Evolutionary conservation across 2,329 filamentous ascomycete genomes (phyloP).

Genomic region (Geosmithia putterillii): DNA sequence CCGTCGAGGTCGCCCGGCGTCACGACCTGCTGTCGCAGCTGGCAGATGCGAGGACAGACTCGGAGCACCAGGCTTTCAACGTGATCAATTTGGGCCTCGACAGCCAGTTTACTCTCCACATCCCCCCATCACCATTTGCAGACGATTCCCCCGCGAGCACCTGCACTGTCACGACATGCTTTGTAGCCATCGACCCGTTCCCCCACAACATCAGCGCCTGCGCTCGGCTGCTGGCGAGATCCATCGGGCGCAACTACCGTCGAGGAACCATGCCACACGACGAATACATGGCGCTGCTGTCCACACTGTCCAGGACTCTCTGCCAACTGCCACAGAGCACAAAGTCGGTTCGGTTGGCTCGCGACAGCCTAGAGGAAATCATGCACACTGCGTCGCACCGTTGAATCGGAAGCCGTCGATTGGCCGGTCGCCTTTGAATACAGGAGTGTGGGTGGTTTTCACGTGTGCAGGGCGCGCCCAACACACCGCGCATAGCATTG

Average conservation of each 20-base stretch:
- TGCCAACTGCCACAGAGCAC: background rate
- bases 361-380: background rate
- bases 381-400: background rate
- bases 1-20: conserved; percentile 1
- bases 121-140: background rate
- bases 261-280: background rate
- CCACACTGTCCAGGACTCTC: background rate
- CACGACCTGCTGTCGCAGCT: background rate
- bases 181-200: conserved; percentile 1
- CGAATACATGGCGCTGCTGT: background rate
- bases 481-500: no score
- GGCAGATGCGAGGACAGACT: conserved; percentile 2
- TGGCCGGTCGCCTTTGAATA: no score
- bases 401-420: no score
- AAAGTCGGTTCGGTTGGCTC: background rate
- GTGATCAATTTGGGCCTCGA: conserved; percentile 6
- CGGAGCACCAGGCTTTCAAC: conserved; percentile 5
- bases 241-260: background rate
- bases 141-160: background rate
- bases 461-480: no score
- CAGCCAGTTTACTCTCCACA: conserved; percentile 4
- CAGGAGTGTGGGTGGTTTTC: no score
- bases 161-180: background rate
- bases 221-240: background rate
- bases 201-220: background rate